Evolutionary conservation across 2,329 filamentous ascomycete species (phyloP), one percentile per base, ranked within the genome.

Genomic region (Phaeosphaeriaceae sp.): DNA sequence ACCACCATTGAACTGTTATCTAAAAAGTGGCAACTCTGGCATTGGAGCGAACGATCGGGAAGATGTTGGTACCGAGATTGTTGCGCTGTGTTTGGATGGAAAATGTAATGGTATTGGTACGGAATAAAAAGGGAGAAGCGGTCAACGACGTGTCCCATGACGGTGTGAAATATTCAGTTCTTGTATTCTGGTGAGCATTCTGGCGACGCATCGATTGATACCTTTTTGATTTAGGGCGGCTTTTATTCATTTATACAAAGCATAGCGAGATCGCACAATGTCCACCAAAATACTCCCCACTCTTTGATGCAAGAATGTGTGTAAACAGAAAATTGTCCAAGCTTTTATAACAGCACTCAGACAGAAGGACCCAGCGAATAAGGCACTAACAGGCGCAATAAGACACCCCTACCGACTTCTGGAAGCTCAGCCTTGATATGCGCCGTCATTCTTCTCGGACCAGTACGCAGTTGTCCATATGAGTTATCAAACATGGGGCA

Each of bases 1-100:
- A n/a, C 7, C 50, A 10, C 36, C 50, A 5, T 45, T 52, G 40
- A 52, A 52, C 20, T 52, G 41, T 13, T 45, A 45, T 45, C 17
- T 52, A 21, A 25, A 45, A 40, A 20, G 22, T 21, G 27, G 19
- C 36, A 21, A 20, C 15, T n/a, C 40, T 6, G 50, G 24, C 5
- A 52, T 31, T 7, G 15, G 4, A 17, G 25, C 9, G 1, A 27
- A 45, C 21, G 40, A 52, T 19, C 21, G 21, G 17, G 50, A 45
- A 45, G 17, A 45, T 7, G 11, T 24, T 25, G 45, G 45, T 21
- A 22, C 41, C 4, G 48, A 51, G 33, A 20, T 51, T n/a, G 48
- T 51, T n/a, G 45, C 45, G 45, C 45, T 27, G 24, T 48, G 45
- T 48, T 17, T 47, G 20, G 45, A 25, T 24, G 17, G 45, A 7